Evolutionary conservation across 2,329 filamentous ascomycete species (phyloP).

Genomic region (Pseudocercospora fijiensis): DNA sequence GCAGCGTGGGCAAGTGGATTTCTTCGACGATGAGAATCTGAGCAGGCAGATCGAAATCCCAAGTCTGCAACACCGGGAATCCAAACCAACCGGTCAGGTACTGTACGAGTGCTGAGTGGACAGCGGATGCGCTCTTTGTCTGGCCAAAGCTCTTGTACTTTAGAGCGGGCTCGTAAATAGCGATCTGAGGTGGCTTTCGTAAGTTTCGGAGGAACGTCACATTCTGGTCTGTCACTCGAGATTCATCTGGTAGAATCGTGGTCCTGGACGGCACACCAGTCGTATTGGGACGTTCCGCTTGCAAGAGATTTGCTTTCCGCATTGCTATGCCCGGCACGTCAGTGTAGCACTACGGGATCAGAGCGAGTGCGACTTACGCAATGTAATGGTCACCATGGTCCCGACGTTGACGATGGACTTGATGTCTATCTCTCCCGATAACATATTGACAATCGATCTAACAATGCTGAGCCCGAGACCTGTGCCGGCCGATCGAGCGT

Average conservation of each 20-base stretch:
- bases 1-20: conserved; percentile 27
- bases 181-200: conserved; percentile 33
- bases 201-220: conserved; percentile 48
- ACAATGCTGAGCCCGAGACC: conserved; percentile 68
- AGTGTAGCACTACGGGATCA: conserved; percentile 37
- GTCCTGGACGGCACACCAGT: not conserved
- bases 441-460: conserved; percentile 56
- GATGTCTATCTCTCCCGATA: conserved; percentile 61
- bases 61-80: conserved; percentile 28
- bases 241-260: not conserved
- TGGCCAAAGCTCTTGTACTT: conserved; percentile 27
- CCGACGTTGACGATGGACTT: conserved; percentile 33
- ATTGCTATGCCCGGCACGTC: conserved; percentile 48
- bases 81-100: conserved; percentile 29
- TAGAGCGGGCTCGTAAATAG: conserved; percentile 28
- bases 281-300: not conserved
- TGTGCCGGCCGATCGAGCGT: conserved; percentile 58
- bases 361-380: conserved; percentile 12
- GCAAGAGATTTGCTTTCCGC: conserved; percentile 40
- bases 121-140: conserved; percentile 22
- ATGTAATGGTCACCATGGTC: conserved; percentile 25
- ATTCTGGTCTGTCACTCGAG: conserved; percentile 39
- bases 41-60: conserved; percentile 25
- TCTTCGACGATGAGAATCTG: conserved; percentile 30
- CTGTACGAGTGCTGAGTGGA: conserved; percentile 26